Evolutionary conservation across 2,329 filamentous ascomycete species (phyloP).

Genomic region (Botrytis tulipae): DNA sequence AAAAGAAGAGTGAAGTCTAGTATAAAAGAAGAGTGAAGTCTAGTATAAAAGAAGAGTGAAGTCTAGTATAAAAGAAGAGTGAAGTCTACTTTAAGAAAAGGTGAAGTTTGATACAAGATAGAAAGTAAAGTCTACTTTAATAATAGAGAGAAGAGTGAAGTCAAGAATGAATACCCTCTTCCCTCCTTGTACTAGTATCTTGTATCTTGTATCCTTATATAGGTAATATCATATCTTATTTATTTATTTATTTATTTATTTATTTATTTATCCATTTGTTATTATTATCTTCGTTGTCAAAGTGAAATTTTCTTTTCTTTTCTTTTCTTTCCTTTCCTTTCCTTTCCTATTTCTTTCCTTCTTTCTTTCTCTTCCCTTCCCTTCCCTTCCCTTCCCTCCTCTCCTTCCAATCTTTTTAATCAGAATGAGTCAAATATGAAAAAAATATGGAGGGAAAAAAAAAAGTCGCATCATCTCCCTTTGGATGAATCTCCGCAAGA

Average conservation of each 20-base stretch:
- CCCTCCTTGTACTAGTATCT: background rate
- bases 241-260: background rate
- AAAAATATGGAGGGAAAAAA: background rate
- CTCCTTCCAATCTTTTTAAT: background rate
- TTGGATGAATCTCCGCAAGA: background rate
- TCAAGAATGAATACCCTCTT: background rate
- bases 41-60: background rate
- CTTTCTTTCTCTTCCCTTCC: no score
- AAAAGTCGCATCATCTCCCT: background rate
- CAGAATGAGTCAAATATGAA: background rate
- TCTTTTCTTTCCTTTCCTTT: no score
- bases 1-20: background rate
- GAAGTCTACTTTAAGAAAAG: background rate
- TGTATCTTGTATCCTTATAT: background rate
- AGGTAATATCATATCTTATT: background rate
- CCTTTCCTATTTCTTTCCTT: no score
- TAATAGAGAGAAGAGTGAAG: background rate
- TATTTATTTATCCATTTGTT: background rate
- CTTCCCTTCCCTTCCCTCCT: background rate
- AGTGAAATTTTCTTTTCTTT: no score
- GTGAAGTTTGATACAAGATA: no score
- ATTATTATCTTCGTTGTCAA: background rate
- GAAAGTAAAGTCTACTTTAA: background rate
- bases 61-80: background rate
- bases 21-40: no score